Evolutionary conservation across 2,329 filamentous ascomycete genomes (phyloP).

Genomic region (Phialocephala subalpina): DNA sequence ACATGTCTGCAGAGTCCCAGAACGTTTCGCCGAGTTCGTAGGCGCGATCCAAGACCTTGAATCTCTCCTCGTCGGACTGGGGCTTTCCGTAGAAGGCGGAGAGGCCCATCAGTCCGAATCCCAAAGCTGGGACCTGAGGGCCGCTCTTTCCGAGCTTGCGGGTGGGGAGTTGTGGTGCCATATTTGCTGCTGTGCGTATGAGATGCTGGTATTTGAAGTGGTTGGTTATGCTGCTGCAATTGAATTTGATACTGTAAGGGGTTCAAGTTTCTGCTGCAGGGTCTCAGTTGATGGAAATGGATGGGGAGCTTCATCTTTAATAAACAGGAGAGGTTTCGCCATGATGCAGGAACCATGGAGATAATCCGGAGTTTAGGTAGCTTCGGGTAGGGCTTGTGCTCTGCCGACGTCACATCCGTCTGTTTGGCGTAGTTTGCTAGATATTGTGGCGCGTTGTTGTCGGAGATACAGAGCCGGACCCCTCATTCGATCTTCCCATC

Average conservation of each 20-base stretch:
- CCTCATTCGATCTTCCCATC: neutral
- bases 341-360: slow-evolving; percentile 2
- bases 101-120: slow-evolving; percentile 39
- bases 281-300: neutral
- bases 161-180: slow-evolving; percentile 36
- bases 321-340: neutral
- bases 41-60: slow-evolving; percentile 50
- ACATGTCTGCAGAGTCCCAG: slow-evolving; percentile 49
- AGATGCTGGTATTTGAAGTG: too few relatives aligned
- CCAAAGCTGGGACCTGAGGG: slow-evolving; percentile 37
- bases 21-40: slow-evolving; percentile 48
- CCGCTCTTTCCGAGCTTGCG: slow-evolving; percentile 39
- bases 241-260: neutral
- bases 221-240: too few relatives aligned
- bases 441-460: neutral
- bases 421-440: neutral
- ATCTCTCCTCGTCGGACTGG: slow-evolving; percentile 46
- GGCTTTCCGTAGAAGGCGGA: slow-evolving; percentile 25
- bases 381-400: neutral
- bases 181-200: slow-evolving; percentile 10
- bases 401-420: neutral
- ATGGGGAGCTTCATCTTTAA: neutral
- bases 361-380: slow-evolving; percentile 1
- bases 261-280: neutral
- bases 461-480: neutral